Conservation (phyloP, 1,284 basidiomycete species). For the Phenoliferia sp. region DNA sequence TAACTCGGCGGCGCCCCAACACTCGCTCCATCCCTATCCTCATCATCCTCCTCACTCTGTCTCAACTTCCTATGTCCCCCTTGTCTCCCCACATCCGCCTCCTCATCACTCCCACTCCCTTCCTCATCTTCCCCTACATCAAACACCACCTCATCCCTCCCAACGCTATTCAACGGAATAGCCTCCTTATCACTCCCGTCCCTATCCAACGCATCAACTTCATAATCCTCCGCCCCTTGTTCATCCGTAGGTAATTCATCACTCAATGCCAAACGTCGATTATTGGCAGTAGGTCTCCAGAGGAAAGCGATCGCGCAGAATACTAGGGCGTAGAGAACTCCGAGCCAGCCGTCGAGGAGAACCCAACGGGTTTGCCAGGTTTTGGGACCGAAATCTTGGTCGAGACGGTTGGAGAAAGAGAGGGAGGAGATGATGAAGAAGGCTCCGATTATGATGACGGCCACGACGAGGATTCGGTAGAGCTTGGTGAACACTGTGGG, state of each 20-base stretch:
- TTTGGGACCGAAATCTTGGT: conserved; percentile 87
- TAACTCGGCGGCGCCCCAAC: not conserved
- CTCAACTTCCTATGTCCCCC: not conserved
- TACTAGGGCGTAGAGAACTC: conserved; percentile 64
- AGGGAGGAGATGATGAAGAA: conserved; percentile 89
- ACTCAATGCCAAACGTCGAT: conserved; percentile 82
- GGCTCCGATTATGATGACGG: conserved; percentile 73
- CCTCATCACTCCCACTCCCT: conserved; percentile 48
- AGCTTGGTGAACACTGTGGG: conserved; percentile 52
- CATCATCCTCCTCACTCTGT: conserved; percentile 18
- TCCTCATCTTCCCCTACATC: conserved; percentile 77
- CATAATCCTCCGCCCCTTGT: conserved; percentile 87
- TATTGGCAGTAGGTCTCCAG: conserved; percentile 90
- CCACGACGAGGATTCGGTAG: conserved; percentile 77
- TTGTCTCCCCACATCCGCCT: conserved; percentile 3
- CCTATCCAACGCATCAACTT: conserved; percentile 43
- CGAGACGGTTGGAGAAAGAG: conserved; percentile 81
- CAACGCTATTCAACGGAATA: conserved; percentile 23
- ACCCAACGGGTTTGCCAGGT: conserved; percentile 96
- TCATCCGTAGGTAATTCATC: conserved; percentile 83
- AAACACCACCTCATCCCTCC: conserved; percentile 65
- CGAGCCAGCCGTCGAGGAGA: conserved; percentile 89
- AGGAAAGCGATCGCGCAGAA: conserved; percentile 81
- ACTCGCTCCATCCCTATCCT: conserved; percentile 29
- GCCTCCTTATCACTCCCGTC: conserved; percentile 47